These are phyloP conservation scores for Podila epigama DNA, from an alignment of 192 early-diverging fungal species.

Conservation along the genomic window DNA sequence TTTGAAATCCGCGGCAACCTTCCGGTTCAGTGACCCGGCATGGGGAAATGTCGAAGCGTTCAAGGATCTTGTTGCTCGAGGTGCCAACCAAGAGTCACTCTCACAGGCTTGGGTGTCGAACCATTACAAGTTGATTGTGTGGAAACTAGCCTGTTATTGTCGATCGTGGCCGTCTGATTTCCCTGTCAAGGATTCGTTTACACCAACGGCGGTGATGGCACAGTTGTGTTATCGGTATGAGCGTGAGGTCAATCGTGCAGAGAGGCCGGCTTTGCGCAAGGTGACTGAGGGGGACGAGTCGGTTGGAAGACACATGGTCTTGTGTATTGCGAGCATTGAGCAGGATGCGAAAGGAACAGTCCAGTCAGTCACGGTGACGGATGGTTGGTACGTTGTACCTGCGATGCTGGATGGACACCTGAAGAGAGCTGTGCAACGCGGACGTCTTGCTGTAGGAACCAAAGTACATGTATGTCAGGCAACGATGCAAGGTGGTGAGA, in stretches of 20 bases:
- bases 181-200: slow-evolving; percentile 43
- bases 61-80: slow-evolving; percentile 46
- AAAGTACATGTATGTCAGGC: slow-evolving; percentile 69
- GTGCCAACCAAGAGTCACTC: slow-evolving; percentile 44
- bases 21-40: slow-evolving; percentile 22
- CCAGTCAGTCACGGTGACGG: slow-evolving; percentile 59
- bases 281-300: slow-evolving; percentile 72
- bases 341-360: neutral
- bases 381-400: slow-evolving; percentile 76
- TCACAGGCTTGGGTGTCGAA: slow-evolving; percentile 63
- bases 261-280: slow-evolving; percentile 66
- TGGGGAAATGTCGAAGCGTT: slow-evolving; percentile 63
- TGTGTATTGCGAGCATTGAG: slow-evolving; percentile 64
- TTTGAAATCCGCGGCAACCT: slow-evolving; percentile 18
- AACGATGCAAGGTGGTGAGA: slow-evolving; percentile 46
- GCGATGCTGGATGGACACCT: slow-evolving; percentile 60
- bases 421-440: slow-evolving; percentile 34
- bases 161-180: slow-evolving; percentile 59
- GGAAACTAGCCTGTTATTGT: slow-evolving; percentile 72
- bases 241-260: slow-evolving; percentile 66
- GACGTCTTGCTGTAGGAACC: slow-evolving; percentile 60
- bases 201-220: slow-evolving; percentile 49
- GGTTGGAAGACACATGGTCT: slow-evolving; percentile 62
- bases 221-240: slow-evolving; percentile 71
- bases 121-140: slow-evolving; percentile 75